A percentile compares a stretch with the other conserved stretches of the same genome.
These are phyloP conservation scores for Oryza nivara DNA, from an alignment of 176 grass and related monocot species.

Conservation along the genomic window DNA sequence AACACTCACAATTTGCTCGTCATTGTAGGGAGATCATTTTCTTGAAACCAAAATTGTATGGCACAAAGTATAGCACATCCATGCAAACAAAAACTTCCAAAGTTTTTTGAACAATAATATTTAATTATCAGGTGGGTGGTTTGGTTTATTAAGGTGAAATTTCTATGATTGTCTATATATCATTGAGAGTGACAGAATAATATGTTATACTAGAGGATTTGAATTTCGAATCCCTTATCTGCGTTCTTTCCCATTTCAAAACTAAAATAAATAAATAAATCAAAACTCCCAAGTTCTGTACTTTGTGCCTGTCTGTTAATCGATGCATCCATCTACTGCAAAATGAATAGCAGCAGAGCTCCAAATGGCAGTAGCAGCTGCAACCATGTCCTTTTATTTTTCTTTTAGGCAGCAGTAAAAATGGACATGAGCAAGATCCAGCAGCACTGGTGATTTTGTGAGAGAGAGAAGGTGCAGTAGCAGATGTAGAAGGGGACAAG, in stretches of 20 bases:
- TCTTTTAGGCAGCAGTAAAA: background rate
- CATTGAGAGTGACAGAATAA: background rate
- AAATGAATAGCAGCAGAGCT: background rate
- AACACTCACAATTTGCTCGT: background rate
- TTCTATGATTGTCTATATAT: background rate
- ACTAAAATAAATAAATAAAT: too few species aligned
- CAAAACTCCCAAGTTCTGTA: background rate
- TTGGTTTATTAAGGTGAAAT: background rate
- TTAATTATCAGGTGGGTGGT: background rate
- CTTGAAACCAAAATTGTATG: background rate
- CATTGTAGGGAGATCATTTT: background rate
- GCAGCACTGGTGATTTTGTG: background rate
- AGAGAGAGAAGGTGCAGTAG: background rate
- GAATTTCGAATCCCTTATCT: background rate
- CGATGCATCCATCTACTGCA: background rate
- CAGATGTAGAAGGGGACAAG: background rate
- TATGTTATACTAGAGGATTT: background rate
- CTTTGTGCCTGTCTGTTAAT: background rate
- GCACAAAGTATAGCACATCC: background rate
- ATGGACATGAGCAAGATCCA: constrained; percentile 16
- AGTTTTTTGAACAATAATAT: background rate
- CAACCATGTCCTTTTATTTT: background rate
- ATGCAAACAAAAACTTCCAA: background rate
- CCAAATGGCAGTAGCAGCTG: constrained; percentile 35
- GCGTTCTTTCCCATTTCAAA: background rate